phyloP scores from a whole-genome alignment of 352 stramenopile genomes.

The Globisporangium spinosum region DNA sequence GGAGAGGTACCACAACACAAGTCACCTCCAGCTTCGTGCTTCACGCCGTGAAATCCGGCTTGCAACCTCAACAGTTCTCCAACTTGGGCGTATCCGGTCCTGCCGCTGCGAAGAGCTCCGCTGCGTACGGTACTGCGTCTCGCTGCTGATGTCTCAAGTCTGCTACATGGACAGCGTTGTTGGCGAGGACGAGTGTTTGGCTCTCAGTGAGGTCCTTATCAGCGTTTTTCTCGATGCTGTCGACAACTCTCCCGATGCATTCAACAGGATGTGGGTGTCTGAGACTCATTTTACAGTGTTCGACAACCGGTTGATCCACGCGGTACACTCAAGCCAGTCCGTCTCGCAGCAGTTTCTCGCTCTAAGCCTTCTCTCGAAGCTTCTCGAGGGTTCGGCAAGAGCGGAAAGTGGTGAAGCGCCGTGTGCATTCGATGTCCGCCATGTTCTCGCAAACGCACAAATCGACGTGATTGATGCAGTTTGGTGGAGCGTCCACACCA shows the following conservation, averaged over 20 bases:
- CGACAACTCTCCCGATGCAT: background rate
- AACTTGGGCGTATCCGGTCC: constrained; percentile 9
- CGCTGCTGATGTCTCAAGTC: constrained; percentile 10
- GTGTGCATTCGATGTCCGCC: background rate
- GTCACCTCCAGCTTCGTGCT: background rate
- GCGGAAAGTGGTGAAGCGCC: background rate
- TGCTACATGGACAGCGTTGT: constrained; percentile 11
- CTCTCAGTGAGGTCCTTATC: constrained; percentile 3
- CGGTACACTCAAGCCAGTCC: background rate
- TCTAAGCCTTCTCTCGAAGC: background rate
- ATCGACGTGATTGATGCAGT: constrained; percentile 14
- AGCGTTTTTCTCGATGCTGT: background rate
- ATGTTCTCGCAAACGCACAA: background rate
- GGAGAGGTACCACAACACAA: background rate
- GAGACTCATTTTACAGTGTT: background rate
- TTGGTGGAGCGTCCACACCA: constrained; percentile 12
- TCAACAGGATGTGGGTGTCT: background rate
- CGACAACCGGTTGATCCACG: background rate
- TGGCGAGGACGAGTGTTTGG: background rate
- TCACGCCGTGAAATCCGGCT: constrained; percentile 2
- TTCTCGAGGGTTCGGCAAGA: background rate
- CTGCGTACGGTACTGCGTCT: constrained; percentile 10
- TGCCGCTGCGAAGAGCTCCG: background rate
- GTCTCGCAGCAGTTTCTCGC: background rate
- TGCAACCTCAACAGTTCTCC: constrained; percentile 3